Base-by-base conservation (phyloP, 2,329 filamentous ascomycete genomes). In the Arthrinium phaeospermum region DNA sequence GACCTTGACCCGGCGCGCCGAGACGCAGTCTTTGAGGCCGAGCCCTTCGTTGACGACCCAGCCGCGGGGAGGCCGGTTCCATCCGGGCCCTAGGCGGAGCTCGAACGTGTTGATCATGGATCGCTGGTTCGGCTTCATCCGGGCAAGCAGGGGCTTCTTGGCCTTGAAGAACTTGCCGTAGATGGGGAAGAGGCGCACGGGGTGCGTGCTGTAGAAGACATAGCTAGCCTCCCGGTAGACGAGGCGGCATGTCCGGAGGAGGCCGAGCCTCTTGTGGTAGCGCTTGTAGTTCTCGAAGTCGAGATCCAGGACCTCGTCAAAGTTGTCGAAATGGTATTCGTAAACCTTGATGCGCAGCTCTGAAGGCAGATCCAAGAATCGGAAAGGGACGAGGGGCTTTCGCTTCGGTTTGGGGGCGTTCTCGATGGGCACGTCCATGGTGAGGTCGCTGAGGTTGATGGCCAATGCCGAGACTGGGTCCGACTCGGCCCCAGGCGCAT, bases 261-360 rank as follows among this genome's bases (percentile, higher is more conserved):
- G 83, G 0, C 85, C 84, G 22, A 95, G 84, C 78, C 88, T 83
- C 79, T 88, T 85, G 75, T 89, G 86, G 47, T 93, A 86, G 49
- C 86, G 85, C 78, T 89, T 90, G 80, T 90, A 89, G 79, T 93
- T 94, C 45, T 87, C 83, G 0, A 90, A 90, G 71, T 92, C 90
- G 24, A 95, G 86, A 77, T 95, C 92, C 68, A 94, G 81, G 1
- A 91, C 87, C 24, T 83, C 79, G 34, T 88, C 86, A 37, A 82
- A 80, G 24, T 86, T 84, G 68, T 85, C 81, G 74, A 94, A 92
- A 74, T 91, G 86, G 75, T 90, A 85, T 51, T 85, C 86, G 79
- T 94, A 95, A 16, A 95, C 88, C 76, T 90, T 89, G 73, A 92
- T 84, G 10, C 93, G 91, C 44, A 95, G 81, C 78, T 95, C 93